phyloP scores from a whole-genome alignment of 768 basidiomycete species.

The Sutorius australiensis region DNA sequence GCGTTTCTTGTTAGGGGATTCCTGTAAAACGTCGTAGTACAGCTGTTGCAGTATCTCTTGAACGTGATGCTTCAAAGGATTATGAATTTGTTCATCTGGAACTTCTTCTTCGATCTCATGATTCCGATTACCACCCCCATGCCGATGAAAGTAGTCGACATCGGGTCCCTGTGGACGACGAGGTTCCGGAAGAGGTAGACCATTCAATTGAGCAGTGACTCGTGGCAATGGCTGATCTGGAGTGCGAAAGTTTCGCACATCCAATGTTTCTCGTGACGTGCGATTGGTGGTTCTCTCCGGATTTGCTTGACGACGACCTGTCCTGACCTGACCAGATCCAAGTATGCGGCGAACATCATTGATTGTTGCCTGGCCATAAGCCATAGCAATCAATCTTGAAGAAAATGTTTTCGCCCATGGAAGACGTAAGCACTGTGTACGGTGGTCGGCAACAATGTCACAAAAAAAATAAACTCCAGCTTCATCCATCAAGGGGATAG shows the following conservation, averaged over 20 bases:
- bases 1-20: too few relatives aligned
- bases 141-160: neutral
- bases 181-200: neutral
- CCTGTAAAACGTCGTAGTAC: too few relatives aligned
- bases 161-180: slow-evolving; percentile 1
- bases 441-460: neutral
- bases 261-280: neutral
- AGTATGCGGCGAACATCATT: neutral
- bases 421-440: neutral
- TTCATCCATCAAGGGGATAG: slow-evolving; percentile 1
- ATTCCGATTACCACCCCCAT: neutral
- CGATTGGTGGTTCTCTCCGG: neutral
- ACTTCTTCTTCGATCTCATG: too few relatives aligned
- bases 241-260: neutral
- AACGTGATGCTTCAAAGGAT: too few relatives aligned
- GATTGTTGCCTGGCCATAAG: neutral
- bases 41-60: too few relatives aligned
- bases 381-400: neutral
- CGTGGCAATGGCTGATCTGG: neutral
- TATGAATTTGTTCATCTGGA: too few relatives aligned
- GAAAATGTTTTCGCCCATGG: neutral
- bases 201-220: neutral
- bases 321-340: neutral
- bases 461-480: slow-evolving; percentile 2
- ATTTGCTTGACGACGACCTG: neutral